phyloP scores from a whole-genome alignment of 1,284 basidiomycete species.

The Microbotryum intermedium region DNA sequence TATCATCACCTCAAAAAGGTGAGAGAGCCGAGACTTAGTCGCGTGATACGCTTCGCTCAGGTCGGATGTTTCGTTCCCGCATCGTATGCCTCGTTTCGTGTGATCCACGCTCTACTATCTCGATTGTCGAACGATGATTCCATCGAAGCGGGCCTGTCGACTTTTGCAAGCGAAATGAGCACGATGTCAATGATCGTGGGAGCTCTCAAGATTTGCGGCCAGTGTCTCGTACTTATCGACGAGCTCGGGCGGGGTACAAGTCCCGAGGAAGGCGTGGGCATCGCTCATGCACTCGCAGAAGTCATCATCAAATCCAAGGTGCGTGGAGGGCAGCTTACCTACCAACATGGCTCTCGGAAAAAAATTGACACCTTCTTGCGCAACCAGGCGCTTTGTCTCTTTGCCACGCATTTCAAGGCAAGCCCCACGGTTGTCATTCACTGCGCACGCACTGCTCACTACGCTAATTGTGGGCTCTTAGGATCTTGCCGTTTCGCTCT shows the following conservation, averaged over 20 bases:
- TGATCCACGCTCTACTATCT: slow-evolving; percentile 74
- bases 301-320: slow-evolving; percentile 64
- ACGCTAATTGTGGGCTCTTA: slow-evolving; percentile 43
- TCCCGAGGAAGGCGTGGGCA: slow-evolving; percentile 53
- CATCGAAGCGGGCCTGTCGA: slow-evolving; percentile 76
- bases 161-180: slow-evolving; percentile 82
- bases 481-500: slow-evolving; percentile 46
- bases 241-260: slow-evolving; percentile 58
- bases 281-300: slow-evolving; percentile 87
- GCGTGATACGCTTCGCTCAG: not conserved
- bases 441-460: not conserved
- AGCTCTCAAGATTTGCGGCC: slow-evolving; percentile 37
- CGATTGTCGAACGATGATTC: slow-evolving; percentile 78
- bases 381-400: slow-evolving; percentile 68
- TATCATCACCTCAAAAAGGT: not conserved
- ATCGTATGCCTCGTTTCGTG: slow-evolving; percentile 61
- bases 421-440: not conserved
- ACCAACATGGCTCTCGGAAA: not conserved
- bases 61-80: slow-evolving; percentile 56
- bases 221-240: slow-evolving; percentile 74
- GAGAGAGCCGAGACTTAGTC: not conserved
- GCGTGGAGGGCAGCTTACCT: not conserved
- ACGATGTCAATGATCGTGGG: slow-evolving; percentile 80
- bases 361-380: not conserved
- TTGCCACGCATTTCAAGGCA: slow-evolving; percentile 60